Percentiles rank a stretch among this genome's conserved stretches.
phyloP scores from a whole-genome alignment of 805 yeast genomes.

The Candida palmyrensis region DNA sequence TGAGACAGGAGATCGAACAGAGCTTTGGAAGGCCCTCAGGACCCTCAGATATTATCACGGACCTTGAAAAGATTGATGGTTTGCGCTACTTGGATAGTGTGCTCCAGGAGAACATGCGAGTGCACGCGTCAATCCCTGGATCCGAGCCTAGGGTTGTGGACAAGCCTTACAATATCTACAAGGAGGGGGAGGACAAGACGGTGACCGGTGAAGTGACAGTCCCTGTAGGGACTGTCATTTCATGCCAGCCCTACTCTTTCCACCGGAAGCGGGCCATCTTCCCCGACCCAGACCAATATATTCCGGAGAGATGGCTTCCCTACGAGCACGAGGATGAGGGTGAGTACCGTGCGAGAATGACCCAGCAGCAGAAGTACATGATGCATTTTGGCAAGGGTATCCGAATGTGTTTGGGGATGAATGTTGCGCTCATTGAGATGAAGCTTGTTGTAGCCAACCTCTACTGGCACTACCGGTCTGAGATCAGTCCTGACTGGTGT shows the following conservation, averaged over 20 bases:
- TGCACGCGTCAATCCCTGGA: conserved; percentile 72
- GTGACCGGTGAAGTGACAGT: conserved; percentile 20
- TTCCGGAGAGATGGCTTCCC: conserved; percentile 62
- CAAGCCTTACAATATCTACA: conserved; percentile 19
- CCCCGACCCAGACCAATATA: conserved; percentile 45
- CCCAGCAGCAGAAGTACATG: conserved; percentile 46
- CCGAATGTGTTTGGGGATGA: conserved; percentile 71
- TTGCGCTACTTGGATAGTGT: conserved; percentile 59
- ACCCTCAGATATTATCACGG: conserved; percentile 13
- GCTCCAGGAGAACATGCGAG: conserved; percentile 53
- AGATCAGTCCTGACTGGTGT: conserved; percentile 43
- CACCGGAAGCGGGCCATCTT: conserved; percentile 50
- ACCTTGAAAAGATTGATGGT: conserved; percentile 43
- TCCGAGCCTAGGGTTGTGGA: conserved; percentile 57
- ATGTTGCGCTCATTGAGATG: conserved; percentile 62
- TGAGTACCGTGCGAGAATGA: conserved; percentile 31
- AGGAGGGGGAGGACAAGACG: conserved; percentile 20
- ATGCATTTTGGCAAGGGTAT: conserved; percentile 72
- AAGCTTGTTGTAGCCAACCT: conserved; percentile 51
- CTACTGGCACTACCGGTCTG: conserved; percentile 43
- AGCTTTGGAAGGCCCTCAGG: conserved; percentile 25
- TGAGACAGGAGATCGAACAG: conserved; percentile 42
- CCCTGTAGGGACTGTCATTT: conserved; percentile 52
- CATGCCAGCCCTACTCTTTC: conserved; percentile 62
- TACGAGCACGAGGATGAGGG: conserved; percentile 25